These are phyloP conservation scores for Cercospora sesami DNA, from an alignment of 2,329 filamentous ascomycete species.

Conservation along the genomic window DNA sequence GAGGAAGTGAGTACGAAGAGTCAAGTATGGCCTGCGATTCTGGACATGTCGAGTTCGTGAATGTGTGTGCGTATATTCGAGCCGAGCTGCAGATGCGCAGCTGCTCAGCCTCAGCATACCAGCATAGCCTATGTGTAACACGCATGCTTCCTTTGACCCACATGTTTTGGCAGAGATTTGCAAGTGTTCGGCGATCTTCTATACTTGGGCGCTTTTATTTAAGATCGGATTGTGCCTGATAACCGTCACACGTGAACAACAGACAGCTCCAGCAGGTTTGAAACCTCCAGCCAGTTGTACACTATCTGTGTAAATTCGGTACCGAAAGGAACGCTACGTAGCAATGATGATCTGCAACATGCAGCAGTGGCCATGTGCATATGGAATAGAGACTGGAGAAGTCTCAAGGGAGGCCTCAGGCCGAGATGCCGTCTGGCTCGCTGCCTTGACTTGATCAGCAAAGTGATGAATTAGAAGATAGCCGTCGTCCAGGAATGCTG, in stretches of 20 bases:
- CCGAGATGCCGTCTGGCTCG: no score
- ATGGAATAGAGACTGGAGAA: no score
- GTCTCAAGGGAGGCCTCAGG: no score
- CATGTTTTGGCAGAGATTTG: not conserved
- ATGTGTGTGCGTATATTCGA: not conserved
- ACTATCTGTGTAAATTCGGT: no score
- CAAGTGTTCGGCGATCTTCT: not conserved
- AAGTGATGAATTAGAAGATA: no score
- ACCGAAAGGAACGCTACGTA: no score
- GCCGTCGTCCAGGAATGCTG: no score
- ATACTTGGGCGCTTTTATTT: not conserved
- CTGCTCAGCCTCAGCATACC: not conserved
- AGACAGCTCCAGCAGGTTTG: not conserved
- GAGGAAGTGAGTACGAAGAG: not conserved
- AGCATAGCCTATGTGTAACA: not conserved
- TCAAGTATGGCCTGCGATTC: not conserved
- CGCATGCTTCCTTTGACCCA: not conserved
- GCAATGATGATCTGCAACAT: no score
- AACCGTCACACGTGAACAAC: not conserved
- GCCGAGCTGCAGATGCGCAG: not conserved
- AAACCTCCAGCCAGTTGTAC: no score
- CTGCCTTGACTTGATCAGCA: no score
- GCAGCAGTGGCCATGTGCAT: no score
- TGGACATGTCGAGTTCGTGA: not conserved
- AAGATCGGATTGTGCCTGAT: not conserved